Percentiles rank a stretch among this genome's conserved stretches.
These are phyloP conservation scores for Leccinum aurantiacum DNA, from an alignment of 768 basidiomycete species.

Conservation along the genomic window DNA sequence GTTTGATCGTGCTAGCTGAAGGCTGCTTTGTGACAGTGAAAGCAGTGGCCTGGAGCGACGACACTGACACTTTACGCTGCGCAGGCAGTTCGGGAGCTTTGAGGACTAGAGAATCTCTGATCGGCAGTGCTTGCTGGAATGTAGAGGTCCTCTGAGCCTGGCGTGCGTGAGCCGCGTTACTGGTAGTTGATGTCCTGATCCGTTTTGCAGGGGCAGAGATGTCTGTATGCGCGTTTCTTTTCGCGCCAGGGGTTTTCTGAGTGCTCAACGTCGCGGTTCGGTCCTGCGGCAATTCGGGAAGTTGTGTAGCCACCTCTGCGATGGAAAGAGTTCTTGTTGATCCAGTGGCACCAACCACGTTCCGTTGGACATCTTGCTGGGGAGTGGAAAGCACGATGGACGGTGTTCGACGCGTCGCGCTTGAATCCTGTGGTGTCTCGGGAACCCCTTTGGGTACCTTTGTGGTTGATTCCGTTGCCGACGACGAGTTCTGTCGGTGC, in stretches of 20 bases:
- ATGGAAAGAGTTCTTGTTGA: not conserved
- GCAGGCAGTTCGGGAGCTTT: constrained; percentile 8
- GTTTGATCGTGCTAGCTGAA: not conserved
- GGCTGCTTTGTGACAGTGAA: not conserved
- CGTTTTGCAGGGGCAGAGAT: constrained; percentile 18
- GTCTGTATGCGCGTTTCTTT: constrained; percentile 24
- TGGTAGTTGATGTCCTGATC: not conserved
- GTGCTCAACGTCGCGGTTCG: not conserved
- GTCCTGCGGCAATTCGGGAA: not conserved
- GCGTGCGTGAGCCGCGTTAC: not conserved
- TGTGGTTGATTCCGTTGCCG: not conserved
- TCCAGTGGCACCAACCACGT: not conserved
- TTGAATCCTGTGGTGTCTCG: not conserved
- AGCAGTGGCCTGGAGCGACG: not conserved
- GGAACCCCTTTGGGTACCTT: not conserved
- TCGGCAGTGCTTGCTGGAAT: not conserved
- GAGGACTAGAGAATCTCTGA: not conserved
- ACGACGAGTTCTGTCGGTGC: not conserved
- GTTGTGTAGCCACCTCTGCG: not conserved
- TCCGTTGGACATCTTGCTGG: not conserved
- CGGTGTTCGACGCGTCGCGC: not conserved
- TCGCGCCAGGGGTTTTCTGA: constrained; percentile 7
- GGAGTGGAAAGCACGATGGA: not conserved
- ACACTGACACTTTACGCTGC: not conserved
- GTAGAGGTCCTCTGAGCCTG: not conserved